These are phyloP conservation scores for Desmodesmus armatus DNA, from an alignment of 139 green algal genomes.

Conservation along the genomic window DNA sequence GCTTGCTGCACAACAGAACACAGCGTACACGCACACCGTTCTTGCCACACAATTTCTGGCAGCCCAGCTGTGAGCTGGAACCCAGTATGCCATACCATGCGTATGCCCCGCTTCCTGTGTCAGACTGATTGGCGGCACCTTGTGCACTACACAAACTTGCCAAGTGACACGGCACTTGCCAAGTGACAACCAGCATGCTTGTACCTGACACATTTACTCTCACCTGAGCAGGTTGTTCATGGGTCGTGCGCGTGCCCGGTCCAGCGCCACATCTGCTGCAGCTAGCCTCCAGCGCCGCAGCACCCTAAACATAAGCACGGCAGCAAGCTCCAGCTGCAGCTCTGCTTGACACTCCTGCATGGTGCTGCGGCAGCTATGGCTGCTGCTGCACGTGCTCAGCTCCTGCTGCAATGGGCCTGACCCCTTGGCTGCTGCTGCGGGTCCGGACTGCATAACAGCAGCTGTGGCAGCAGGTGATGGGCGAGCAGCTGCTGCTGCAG, in stretches of 20 bases:
- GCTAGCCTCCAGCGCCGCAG: conserved; percentile 20
- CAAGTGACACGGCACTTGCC: no score
- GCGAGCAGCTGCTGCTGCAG: background rate
- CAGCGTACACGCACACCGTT: no score
- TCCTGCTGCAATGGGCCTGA: background rate
- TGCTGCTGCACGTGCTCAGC: background rate
- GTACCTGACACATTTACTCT: no score
- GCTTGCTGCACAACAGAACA: conserved; percentile 22
- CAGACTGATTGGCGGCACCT: no score
- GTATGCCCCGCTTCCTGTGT: no score
- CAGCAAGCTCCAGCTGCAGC: conserved; percentile 1
- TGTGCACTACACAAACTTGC: no score
- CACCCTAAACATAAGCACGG: background rate
- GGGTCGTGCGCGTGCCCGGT: conserved; percentile 19
- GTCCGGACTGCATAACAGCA: background rate
- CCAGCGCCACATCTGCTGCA: conserved; percentile 2
- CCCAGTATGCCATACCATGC: no score
- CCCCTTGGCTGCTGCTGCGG: background rate
- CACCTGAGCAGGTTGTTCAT: conserved; percentile 35
- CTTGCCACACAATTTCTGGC: no score
- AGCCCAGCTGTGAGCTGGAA: no score
- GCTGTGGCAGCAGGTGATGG: background rate
- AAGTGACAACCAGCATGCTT: no score
- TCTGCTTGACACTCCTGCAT: background rate
- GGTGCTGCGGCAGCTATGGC: background rate